Percentiles rank a stretch among this genome's conserved stretches.
These are phyloP conservation scores for Podosphaera fusca DNA, from an alignment of 2,329 filamentous ascomycete species.

Conservation along the genomic window DNA sequence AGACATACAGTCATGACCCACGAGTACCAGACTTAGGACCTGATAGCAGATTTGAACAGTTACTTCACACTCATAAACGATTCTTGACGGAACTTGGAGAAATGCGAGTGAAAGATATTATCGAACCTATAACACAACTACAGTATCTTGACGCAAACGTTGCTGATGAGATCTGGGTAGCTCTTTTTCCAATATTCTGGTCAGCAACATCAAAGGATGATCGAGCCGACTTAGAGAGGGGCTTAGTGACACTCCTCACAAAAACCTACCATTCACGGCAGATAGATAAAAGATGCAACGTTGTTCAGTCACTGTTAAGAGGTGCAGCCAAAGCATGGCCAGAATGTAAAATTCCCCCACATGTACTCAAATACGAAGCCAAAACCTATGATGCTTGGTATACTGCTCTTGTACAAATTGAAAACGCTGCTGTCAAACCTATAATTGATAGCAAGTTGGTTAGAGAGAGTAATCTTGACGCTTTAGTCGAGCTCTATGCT, in stretches of 20 bases:
- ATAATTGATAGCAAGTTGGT: conserved; percentile 57
- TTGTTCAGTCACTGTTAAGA: conserved; percentile 76
- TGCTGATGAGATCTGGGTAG: conserved; percentile 74
- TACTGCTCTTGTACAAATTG: conserved; percentile 71
- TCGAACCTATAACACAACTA: conserved; percentile 75
- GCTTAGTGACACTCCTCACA: conserved; percentile 70
- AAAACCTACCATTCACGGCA: conserved; percentile 92
- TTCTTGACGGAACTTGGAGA: conserved; percentile 70
- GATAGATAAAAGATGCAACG: conserved; percentile 85
- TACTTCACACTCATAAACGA: conserved; percentile 57
- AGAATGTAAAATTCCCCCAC: conserved; percentile 76
- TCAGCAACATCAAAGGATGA: conserved; percentile 72
- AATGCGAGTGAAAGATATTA: conserved; percentile 65
- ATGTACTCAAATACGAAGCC: conserved; percentile 86
- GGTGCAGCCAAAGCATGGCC: conserved; percentile 68
- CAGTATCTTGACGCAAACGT: conserved; percentile 72
- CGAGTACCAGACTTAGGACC: conserved; percentile 43
- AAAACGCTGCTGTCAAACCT: conserved; percentile 68
- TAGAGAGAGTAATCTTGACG: conserved; percentile 85
- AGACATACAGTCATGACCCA: conserved; percentile 46
- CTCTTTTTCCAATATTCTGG: conserved; percentile 86
- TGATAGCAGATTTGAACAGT: conserved; percentile 59
- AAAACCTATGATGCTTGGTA: conserved; percentile 96
- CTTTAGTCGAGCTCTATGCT: conserved; percentile 80
- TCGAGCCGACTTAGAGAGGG: conserved; percentile 70